Evolutionary conservation across 2,329 filamentous ascomycete genomes (phyloP).

Genomic region (Ceratocystiopsis sp.): DNA sequence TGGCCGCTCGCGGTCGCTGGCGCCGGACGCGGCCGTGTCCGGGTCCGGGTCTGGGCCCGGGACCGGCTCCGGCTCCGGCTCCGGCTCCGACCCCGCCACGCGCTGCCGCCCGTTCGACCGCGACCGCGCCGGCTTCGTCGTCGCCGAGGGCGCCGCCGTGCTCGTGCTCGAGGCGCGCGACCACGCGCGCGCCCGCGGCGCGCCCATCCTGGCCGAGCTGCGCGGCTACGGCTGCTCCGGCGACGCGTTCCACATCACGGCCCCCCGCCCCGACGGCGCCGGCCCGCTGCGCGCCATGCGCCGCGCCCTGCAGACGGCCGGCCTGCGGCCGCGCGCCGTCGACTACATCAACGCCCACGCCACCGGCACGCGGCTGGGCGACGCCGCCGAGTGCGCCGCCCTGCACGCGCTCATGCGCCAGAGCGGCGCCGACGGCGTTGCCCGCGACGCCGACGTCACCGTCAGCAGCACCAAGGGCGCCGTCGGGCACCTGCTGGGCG

Average conservation of each 20-base stretch:
- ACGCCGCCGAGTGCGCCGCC: slow-evolving; percentile 72
- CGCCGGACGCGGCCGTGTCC: slow-evolving; percentile 32
- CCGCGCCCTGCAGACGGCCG: slow-evolving; percentile 57
- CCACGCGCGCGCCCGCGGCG: slow-evolving; percentile 65
- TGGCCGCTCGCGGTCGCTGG: slow-evolving; percentile 68
- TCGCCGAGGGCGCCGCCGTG: slow-evolving; percentile 81
- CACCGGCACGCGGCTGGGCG: slow-evolving; percentile 72
- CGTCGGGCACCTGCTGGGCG: slow-evolving; percentile 78
- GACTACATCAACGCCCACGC: slow-evolving; percentile 95
- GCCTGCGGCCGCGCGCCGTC: slow-evolving; percentile 49
- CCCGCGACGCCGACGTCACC: slow-evolving; percentile 47
- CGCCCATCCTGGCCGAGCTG: slow-evolving; percentile 75
- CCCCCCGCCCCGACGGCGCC: slow-evolving; percentile 64
- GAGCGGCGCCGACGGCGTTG: slow-evolving; percentile 47
- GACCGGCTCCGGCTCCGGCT: background rate
- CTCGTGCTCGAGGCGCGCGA: slow-evolving; percentile 78
- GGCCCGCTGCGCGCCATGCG: slow-evolving; percentile 78
- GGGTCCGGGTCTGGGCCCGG: too few species aligned
- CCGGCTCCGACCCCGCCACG: slow-evolving; percentile 8
- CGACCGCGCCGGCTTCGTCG: slow-evolving; percentile 69
- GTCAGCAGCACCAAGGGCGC: slow-evolving; percentile 92
- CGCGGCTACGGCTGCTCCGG: slow-evolving; percentile 79
- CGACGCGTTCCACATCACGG: slow-evolving; percentile 88
- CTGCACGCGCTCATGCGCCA: slow-evolving; percentile 65
- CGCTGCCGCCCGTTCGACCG: slow-evolving; percentile 73